These are phyloP conservation scores for Mallotus nudiflorus DNA, from an alignment of 345 rosid genomes.

Conservation along the genomic window DNA sequence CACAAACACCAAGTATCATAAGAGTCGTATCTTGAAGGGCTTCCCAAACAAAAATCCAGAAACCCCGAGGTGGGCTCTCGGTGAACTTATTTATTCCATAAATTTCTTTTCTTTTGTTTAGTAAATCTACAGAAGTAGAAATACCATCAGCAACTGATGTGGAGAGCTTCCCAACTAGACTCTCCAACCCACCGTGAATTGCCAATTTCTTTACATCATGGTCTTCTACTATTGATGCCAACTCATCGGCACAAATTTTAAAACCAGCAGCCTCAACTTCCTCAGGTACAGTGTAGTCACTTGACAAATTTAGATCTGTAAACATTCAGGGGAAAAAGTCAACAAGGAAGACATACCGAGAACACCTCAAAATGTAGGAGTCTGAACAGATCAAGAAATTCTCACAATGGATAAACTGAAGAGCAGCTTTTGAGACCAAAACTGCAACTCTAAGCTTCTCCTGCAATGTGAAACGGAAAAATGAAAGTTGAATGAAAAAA, in stretches of 20 bases:
- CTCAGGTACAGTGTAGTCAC: slow-evolving; percentile 72
- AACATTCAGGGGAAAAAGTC: slow-evolving; percentile 27
- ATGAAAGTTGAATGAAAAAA: slow-evolving; percentile 14
- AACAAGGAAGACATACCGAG: slow-evolving; percentile 8
- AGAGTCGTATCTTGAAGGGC: slow-evolving; percentile 92
- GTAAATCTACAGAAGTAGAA: slow-evolving; percentile 42
- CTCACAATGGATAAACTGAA: slow-evolving; percentile 78
- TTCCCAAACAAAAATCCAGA: slow-evolving; percentile 92
- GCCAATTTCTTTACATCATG: slow-evolving; percentile 75
- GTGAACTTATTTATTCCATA: slow-evolving; percentile 83
- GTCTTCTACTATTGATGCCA: slow-evolving; percentile 83
- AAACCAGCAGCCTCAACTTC: slow-evolving; percentile 77
- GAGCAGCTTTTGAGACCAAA: slow-evolving; percentile 93
- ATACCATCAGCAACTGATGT: slow-evolving; percentile 64
- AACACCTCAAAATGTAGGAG: neutral
- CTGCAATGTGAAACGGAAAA: slow-evolving; percentile 36
- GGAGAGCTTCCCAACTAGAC: slow-evolving; percentile 59
- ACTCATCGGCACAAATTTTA: slow-evolving; percentile 82
- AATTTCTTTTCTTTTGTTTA: slow-evolving; percentile 49
- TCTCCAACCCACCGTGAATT: slow-evolving; percentile 72
- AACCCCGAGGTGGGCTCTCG: slow-evolving; percentile 72
- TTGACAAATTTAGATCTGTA: slow-evolving; percentile 58
- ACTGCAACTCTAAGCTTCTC: slow-evolving; percentile 84
- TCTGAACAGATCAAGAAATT: slow-evolving; percentile 10
- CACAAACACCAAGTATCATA: slow-evolving; percentile 86